These are phyloP conservation scores for Auxenochlorella pyrenoidosa DNA, from an alignment of 139 green algal genomes.

Conservation along the genomic window DNA sequence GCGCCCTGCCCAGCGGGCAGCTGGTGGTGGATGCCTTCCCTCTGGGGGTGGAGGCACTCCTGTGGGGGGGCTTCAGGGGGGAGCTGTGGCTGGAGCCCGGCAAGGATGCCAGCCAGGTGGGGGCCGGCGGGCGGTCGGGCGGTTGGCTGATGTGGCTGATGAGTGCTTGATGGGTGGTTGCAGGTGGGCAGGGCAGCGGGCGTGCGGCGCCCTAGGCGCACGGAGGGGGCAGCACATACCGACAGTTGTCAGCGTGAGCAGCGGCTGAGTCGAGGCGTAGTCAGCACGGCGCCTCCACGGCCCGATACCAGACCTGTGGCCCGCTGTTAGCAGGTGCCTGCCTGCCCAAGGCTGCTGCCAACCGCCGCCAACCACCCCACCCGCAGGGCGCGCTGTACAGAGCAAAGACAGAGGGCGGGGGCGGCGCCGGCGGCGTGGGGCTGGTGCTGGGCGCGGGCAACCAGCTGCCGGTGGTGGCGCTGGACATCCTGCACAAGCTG, in stretches of 20 bases:
- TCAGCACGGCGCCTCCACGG: no score
- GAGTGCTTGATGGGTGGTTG: no score
- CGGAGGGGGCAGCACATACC: no score
- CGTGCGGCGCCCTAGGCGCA: no score
- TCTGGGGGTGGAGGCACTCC: conserved; percentile 52
- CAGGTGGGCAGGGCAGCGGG: no score
- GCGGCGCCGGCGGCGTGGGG: conserved; percentile 43
- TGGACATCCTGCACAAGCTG: conserved; percentile 78
- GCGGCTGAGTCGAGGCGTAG: no score
- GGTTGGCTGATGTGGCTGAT: no score
- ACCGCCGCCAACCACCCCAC: not conserved
- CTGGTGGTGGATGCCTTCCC: conserved; percentile 66
- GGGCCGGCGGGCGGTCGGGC: not conserved
- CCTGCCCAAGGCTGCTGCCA: no score
- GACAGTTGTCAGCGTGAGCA: no score
- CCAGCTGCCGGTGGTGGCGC: conserved; percentile 57
- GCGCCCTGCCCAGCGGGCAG: conserved; percentile 47
- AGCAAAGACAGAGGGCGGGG: conserved; percentile 46
- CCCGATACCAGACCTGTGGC: no score
- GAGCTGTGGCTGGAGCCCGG: conserved; percentile 84
- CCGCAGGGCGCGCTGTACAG: conserved; percentile 47
- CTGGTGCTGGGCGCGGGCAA: conserved; percentile 84
- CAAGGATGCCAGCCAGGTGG: conserved; percentile 64
- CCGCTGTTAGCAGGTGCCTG: no score
- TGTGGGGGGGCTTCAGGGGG: conserved; percentile 62